Evolutionary conservation across 176 grass and related monocot species (phyloP).

Genomic region (Avena insularis): DNA sequence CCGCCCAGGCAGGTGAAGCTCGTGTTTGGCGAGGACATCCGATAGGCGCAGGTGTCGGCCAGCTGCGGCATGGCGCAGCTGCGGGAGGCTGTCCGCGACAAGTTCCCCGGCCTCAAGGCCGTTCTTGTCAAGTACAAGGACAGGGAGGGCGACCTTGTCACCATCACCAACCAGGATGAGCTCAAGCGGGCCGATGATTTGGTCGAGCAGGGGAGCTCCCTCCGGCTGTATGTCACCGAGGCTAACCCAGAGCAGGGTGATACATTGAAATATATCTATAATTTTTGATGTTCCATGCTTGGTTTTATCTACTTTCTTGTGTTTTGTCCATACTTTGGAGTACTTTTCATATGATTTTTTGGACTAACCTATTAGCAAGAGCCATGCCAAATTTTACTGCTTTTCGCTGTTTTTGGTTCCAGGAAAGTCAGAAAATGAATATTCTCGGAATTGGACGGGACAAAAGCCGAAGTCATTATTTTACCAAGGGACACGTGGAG

Average conservation of each 20-base stretch:
- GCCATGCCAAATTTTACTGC: too few species aligned
- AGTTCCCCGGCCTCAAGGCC: conserved; percentile 75
- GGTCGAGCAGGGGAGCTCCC: conserved; percentile 60
- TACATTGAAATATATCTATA: too few species aligned
- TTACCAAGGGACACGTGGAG: too few species aligned
- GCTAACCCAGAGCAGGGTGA: conserved; percentile 54
- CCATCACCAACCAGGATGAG: conserved; percentile 85
- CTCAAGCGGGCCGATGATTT: conserved; percentile 76
- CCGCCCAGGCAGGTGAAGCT: conserved; percentile 69
- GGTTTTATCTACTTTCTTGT: too few species aligned
- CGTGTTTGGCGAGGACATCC: conserved; percentile 88
- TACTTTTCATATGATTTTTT: too few species aligned
- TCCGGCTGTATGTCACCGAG: conserved; percentile 77
- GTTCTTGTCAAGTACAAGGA: conserved; percentile 90
- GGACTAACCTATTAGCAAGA: too few species aligned
- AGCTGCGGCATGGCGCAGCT: conserved; percentile 70
- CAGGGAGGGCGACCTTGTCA: conserved; percentile 91
- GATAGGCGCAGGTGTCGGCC: conserved; percentile 72
- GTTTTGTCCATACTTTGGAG: too few species aligned
- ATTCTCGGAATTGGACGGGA: too few species aligned
- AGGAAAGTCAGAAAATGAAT: too few species aligned
- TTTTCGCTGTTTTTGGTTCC: too few species aligned
- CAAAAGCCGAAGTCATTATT: too few species aligned
- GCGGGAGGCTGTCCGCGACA: conserved; percentile 63
- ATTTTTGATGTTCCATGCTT: too few species aligned